Conservation (phyloP, 2,329 filamentous ascomycete species). For the Pseudogymnoascus sp. region DNA sequence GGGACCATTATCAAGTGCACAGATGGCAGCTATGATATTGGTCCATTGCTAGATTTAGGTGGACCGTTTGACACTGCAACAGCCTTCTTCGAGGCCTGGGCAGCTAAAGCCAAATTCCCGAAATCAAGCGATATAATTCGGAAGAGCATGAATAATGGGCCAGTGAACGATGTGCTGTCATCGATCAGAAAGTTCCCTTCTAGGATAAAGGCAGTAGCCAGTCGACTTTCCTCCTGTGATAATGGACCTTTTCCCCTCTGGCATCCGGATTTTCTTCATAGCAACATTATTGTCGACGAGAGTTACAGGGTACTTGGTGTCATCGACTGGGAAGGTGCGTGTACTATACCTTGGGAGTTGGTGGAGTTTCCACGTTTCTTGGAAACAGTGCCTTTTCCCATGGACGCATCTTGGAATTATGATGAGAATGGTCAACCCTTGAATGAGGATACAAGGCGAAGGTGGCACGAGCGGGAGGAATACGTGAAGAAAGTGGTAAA, state of each 20-base stretch:
- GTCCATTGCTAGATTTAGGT: slow-evolving; percentile 22
- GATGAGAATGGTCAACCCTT: not conserved
- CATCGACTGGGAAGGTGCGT: slow-evolving; percentile 32
- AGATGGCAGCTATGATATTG: not conserved
- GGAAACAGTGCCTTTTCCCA: slow-evolving; percentile 12
- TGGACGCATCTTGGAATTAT: slow-evolving; percentile 16
- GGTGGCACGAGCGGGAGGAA: not conserved
- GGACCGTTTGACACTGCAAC: slow-evolving; percentile 25
- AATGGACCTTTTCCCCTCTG: slow-evolving; percentile 31
- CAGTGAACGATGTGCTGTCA: slow-evolving; percentile 19
- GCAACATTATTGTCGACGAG: slow-evolving; percentile 30
- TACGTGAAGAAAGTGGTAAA: not conserved
- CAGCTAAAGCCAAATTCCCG: slow-evolving; percentile 19
- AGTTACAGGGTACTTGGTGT: slow-evolving; percentile 24
- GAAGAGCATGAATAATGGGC: slow-evolving; percentile 18
- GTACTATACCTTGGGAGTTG: slow-evolving; percentile 14
- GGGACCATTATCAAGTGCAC: not conserved
- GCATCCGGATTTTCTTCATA: slow-evolving; percentile 31
- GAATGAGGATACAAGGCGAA: not conserved
- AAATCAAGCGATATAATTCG: not conserved
- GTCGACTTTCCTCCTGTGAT: slow-evolving; percentile 14
- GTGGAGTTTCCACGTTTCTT: slow-evolving; percentile 11
- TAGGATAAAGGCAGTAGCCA: slow-evolving; percentile 12
- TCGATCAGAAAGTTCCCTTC: slow-evolving; percentile 18
- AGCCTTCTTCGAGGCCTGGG: slow-evolving; percentile 24